These are phyloP conservation scores for Raphanus sativus DNA, from an alignment of 345 rosid species.

Conservation along the genomic window DNA sequence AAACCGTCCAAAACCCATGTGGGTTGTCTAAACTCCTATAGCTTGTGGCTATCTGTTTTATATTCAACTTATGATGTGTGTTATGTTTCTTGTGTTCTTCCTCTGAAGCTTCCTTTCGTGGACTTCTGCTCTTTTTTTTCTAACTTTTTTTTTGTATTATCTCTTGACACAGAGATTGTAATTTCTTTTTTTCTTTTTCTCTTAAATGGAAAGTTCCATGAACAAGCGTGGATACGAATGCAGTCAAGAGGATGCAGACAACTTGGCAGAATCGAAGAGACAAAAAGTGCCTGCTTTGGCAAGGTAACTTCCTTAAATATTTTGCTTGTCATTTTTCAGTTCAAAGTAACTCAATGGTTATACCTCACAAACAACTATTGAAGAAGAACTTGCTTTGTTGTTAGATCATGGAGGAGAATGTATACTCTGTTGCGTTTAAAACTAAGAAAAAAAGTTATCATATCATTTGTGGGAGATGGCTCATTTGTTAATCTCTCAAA, in stretches of 20 bases:
- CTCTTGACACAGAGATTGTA: not conserved
- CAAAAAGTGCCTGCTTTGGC: constrained; percentile 80
- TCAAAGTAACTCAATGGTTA: constrained; percentile 13
- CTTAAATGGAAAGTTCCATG: constrained; percentile 65
- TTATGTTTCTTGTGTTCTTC: constrained; percentile 34
- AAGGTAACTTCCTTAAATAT: constrained; percentile 48
- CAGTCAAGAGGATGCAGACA: constrained; percentile 50
- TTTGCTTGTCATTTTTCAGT: constrained; percentile 4
- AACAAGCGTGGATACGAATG: constrained; percentile 62
- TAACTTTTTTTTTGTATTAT: constrained; percentile 32
- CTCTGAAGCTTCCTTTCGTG: constrained; percentile 45
- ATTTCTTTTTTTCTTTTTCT: constrained; percentile 31
- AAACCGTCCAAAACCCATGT: constrained; percentile 43
- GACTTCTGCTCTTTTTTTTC: constrained; percentile 22
- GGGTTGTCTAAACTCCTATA: constrained; percentile 34
- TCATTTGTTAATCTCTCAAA: constrained; percentile 1
- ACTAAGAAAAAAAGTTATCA: no score
- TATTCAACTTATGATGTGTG: constrained; percentile 24
- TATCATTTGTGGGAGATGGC: no score
- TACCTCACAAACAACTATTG: constrained; percentile 2
- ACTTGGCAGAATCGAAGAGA: constrained; percentile 62
- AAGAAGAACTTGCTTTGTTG: constrained; percentile 10
- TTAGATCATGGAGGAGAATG: not conserved
- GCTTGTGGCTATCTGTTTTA: constrained; percentile 28
- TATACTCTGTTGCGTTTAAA: not conserved